phyloP scores from a whole-genome alignment of 208 protist genomes.

The Strigomonas culicis region DNA sequence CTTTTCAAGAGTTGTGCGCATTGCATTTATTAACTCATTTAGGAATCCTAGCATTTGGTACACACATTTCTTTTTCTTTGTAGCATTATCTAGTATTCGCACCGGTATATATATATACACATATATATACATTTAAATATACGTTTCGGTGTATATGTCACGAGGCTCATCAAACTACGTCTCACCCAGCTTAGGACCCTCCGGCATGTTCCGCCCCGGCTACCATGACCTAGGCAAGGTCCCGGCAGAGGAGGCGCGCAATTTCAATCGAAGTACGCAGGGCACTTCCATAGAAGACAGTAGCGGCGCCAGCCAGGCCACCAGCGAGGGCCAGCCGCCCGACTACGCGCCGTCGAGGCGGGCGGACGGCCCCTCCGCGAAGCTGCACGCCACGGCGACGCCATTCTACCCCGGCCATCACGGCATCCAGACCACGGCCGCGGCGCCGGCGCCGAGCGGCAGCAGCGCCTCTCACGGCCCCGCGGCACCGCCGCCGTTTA shows the following conservation, averaged over 20 bases:
- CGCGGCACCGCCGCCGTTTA: slow-evolving; percentile 10
- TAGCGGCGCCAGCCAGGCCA: not conserved
- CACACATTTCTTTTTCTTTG: too few species aligned
- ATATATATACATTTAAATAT: too few species aligned
- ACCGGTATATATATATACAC: too few species aligned
- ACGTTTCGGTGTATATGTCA: slow-evolving; percentile 20
- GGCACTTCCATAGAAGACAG: not conserved
- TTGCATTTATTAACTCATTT: too few species aligned
- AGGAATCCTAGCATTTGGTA: too few species aligned
- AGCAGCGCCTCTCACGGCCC: slow-evolving; percentile 4
- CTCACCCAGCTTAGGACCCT: slow-evolving; percentile 54
- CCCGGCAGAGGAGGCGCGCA: too few species aligned
- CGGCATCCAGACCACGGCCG: too few species aligned
- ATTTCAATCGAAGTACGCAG: too few species aligned
- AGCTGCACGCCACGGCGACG: not conserved
- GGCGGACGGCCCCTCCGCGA: slow-evolving; percentile 6
- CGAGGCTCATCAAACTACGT: slow-evolving; percentile 44
- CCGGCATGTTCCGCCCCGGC: slow-evolving; percentile 70
- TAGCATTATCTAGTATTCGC: too few species aligned
- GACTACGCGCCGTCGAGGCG: slow-evolving; percentile 15
- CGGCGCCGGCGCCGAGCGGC: not conserved
- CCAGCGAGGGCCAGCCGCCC: slow-evolving; percentile 10
- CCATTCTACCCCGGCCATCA: not conserved
- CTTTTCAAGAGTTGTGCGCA: too few species aligned
- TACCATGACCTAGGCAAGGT: slow-evolving; percentile 16